Evolutionary conservation across 257 asterid species (phyloP).

Genomic region (Gynochthodes officinalis): DNA sequence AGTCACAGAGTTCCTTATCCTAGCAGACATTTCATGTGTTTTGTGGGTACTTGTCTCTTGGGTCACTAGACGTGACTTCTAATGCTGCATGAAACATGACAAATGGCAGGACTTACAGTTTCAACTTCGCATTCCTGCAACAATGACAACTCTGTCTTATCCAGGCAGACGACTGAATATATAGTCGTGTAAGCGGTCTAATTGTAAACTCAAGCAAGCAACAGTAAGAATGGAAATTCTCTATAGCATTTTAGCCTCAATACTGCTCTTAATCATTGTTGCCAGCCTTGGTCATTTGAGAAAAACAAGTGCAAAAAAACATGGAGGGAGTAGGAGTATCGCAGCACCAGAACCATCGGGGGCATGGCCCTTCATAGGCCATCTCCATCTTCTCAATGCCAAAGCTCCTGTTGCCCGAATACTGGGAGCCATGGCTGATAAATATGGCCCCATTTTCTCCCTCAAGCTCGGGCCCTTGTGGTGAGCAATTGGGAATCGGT

Average conservation of each 20-base stretch:
- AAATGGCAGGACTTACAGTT: too few species aligned
- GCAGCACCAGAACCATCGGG: constrained; percentile 43
- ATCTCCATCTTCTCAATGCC: constrained; percentile 48
- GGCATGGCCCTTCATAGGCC: constrained; percentile 63
- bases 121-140: too few species aligned
- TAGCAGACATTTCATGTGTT: too few species aligned
- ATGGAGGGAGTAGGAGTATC: not conserved
- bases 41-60: too few species aligned
- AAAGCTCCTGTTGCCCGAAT: constrained; percentile 31
- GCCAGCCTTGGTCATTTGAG: not conserved
- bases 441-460: constrained; percentile 54
- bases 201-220: not conserved
- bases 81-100: too few species aligned
- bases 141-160: not conserved
- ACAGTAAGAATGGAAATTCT: not conserved
- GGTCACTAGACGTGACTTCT: too few species aligned
- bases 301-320: not conserved
- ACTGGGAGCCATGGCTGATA: constrained; percentile 53
- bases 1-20: too few species aligned
- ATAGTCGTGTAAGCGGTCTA: not conserved
- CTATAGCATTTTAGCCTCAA: not conserved
- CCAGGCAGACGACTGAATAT: too few species aligned
- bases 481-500: constrained; percentile 44
- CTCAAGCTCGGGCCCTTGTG: constrained; percentile 49
- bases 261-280: not conserved